A percentile compares a stretch with the other conserved stretches of the same genome.
These are phyloP conservation scores for Russula virescens DNA, from an alignment of 768 basidiomycete species.

Conservation along the genomic window DNA sequence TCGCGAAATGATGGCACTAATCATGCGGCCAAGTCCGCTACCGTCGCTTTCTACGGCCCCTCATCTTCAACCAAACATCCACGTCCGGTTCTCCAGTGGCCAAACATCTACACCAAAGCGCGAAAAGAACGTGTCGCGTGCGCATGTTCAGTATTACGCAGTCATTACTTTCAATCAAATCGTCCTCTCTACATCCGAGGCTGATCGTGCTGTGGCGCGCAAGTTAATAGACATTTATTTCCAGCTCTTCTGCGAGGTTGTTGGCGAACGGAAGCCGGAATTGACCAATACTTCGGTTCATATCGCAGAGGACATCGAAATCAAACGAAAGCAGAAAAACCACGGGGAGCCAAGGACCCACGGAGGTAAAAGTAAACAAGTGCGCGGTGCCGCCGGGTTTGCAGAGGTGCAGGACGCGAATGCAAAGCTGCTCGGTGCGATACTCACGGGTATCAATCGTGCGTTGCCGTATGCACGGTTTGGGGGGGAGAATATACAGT, in stretches of 20 bases:
- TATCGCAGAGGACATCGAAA: constrained; percentile 36
- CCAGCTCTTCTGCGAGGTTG: constrained; percentile 83
- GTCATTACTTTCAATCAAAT: constrained; percentile 94
- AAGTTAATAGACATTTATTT: constrained; percentile 88
- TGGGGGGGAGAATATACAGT: constrained; percentile 63
- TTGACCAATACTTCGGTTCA: constrained; percentile 34
- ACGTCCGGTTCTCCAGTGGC: constrained; percentile 48
- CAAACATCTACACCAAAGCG: constrained; percentile 23
- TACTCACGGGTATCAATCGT: constrained; percentile 91
- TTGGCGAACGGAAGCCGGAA: constrained; percentile 55
- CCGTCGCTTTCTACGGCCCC: constrained; percentile 26
- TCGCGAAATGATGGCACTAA: constrained; percentile 75
- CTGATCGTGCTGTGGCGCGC: constrained; percentile 68
- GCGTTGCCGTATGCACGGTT: constrained; percentile 90
- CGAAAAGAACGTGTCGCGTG: constrained; percentile 44
- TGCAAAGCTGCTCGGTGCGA: constrained; percentile 80
- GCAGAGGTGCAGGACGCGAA: constrained; percentile 72
- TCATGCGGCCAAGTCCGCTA: constrained; percentile 56
- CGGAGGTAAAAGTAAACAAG: constrained; percentile 36
- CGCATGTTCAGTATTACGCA: constrained; percentile 86
- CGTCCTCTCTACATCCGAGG: constrained; percentile 52
- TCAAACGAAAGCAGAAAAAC: constrained; percentile 24
- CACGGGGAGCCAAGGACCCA: constrained; percentile 27
- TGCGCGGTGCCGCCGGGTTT: constrained; percentile 59
- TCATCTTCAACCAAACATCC: constrained; percentile 32